Evolutionary conservation across 192 early-diverging fungal species (phyloP), one percentile per base, ranked within the genome.

Genomic region (Tieghemiomyces parasiticus): DNA sequence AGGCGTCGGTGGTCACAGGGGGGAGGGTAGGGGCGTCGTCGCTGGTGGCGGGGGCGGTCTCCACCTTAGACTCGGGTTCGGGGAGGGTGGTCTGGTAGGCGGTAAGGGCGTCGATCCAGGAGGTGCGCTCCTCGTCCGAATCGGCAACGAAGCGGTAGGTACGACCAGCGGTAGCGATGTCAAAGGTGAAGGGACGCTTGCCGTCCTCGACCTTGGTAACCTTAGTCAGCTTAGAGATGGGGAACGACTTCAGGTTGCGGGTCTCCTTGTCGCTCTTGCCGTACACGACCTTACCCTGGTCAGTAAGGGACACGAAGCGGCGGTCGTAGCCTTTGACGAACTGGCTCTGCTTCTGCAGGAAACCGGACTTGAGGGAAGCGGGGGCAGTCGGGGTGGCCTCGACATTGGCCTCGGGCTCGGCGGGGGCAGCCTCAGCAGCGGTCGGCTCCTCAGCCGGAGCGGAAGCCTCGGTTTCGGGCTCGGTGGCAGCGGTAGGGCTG

Each of bases 151-250:
- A 34, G 34, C 54, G 54, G 30, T 35, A 31, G 32, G 54, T 56
- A 19, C 54, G 54, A 24, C 1, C 4, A 29, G 54, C 31, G 24
- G 26, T 56, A 19, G 14, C 34, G 13, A 56, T 34, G 54, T 56
- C 54, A 34, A 56, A 56, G 54, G 30, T 56, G 34, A 56, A 56
- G 54, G 54, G 54, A 14, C 54, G 54, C 30, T 56, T 56, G 30
- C 54, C 54, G 16, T 56, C 54, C 29, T 56, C 54, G 20, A 56
- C 16, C 54, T 56, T 56, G 30, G 16, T 24, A 2, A 56, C 32
- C 4, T 34, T 16, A 3, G 54, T 56, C 19, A 31, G 2, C 34
- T 56, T 56, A 31, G 54, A 33, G 1, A 56, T 14, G 4, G 12
- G 12, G 19, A 56, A 20, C 31, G 54, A 56, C 19, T 56, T 56